phyloP scores from a whole-genome alignment of 257 asterid species.

The Ilex asprella region DNA sequence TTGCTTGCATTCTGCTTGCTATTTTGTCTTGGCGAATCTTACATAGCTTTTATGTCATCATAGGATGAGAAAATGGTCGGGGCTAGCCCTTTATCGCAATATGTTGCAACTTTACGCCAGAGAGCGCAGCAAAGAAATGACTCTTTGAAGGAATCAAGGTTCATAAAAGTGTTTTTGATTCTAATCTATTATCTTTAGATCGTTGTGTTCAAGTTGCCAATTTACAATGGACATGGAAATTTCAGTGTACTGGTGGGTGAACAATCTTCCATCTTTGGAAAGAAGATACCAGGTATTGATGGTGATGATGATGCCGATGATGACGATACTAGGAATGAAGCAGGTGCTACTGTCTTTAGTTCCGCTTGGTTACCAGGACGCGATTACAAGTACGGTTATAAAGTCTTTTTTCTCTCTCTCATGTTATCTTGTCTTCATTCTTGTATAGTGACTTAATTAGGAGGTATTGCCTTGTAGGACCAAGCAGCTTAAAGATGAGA shows the following conservation, averaged over 20 bases:
- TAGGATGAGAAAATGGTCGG: slow-evolving; percentile 60
- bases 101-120: slow-evolving; percentile 53
- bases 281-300: slow-evolving; percentile 11
- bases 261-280: slow-evolving; percentile 37
- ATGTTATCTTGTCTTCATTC: slow-evolving; percentile 1
- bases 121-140: slow-evolving; percentile 62
- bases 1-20: not conserved
- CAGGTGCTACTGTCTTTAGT: slow-evolving; percentile 31
- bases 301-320: slow-evolving; percentile 46
- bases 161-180: slow-evolving; percentile 4
- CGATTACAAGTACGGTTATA: slow-evolving; percentile 34
- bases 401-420: slow-evolving; percentile 12
- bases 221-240: slow-evolving; percentile 4
- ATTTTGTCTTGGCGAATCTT: slow-evolving; percentile 1
- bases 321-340: slow-evolving; percentile 41
- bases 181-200: not conserved
- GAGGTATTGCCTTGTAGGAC: slow-evolving; percentile 21
- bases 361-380: slow-evolving; percentile 42
- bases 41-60: slow-evolving; percentile 6
- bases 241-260: slow-evolving; percentile 70
- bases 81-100: slow-evolving; percentile 64
- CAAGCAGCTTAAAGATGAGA: slow-evolving; percentile 27
- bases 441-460: not conserved
- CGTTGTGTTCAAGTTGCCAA: not conserved
- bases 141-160: slow-evolving; percentile 76